These are phyloP conservation scores for Blepharisma stoltei DNA, from an alignment of 73 alveolate species.

Conservation along the genomic window DNA sequence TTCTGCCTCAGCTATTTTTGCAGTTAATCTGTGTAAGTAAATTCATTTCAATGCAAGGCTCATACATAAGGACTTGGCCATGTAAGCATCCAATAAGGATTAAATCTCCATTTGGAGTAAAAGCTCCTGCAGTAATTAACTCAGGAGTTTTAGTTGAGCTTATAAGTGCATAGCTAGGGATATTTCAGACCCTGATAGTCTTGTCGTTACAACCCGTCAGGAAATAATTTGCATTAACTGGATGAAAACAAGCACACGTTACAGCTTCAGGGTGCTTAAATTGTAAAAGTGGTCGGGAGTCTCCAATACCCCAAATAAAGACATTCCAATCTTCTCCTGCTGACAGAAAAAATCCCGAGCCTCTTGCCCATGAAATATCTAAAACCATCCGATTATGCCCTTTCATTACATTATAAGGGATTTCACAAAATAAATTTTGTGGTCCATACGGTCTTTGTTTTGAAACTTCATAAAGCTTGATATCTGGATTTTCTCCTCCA, in stretches of 20 bases:
- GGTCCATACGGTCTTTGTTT: not conserved
- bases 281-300: not conserved
- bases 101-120: constrained; percentile 29
- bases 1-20: not conserved
- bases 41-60: constrained; percentile 26
- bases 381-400: not conserved
- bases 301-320: not conserved
- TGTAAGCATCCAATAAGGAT: not conserved
- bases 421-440: not conserved
- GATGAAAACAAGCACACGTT: not conserved
- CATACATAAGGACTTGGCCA: constrained; percentile 51
- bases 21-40: not conserved
- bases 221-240: not conserved
- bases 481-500: not conserved
- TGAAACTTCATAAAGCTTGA: constrained; percentile 1
- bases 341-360: not conserved
- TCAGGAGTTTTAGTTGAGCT: not conserved
- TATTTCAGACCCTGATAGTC: not conserved
- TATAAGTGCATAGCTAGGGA: not conserved
- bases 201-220: constrained; percentile 17
- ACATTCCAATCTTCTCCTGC: not conserved
- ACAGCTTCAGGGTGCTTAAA: constrained; percentile 1
- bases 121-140: constrained; percentile 6
- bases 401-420: not conserved
- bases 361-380: not conserved